Percentiles rank a stretch among this genome's conserved stretches.
phyloP scores from a whole-genome alignment of 2,329 filamentous ascomycete species.

The Davidsoniella virescens region DNA sequence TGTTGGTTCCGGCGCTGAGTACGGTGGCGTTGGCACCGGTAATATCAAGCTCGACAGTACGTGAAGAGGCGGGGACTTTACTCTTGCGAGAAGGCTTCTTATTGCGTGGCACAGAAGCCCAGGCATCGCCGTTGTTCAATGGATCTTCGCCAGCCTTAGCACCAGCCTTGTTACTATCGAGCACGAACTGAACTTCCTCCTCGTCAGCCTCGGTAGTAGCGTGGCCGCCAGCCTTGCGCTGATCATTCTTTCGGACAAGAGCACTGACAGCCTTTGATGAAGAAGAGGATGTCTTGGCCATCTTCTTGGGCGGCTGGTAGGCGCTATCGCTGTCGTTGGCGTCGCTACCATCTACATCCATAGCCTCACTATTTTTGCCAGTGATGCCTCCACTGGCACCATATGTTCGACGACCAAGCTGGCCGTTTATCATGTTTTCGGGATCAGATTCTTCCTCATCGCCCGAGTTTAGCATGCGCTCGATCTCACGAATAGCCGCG shows the following conservation, averaged over 20 bases:
- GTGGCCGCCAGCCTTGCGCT: slow-evolving; percentile 16
- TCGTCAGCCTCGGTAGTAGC: slow-evolving; percentile 13
- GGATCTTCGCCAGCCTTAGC: background rate
- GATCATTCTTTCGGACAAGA: slow-evolving; percentile 9
- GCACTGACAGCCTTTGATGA: slow-evolving; percentile 1
- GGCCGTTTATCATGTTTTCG: slow-evolving; percentile 28
- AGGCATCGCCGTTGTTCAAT: slow-evolving; percentile 7
- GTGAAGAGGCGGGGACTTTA: slow-evolving; percentile 12
- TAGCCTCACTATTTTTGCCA: slow-evolving; percentile 14
- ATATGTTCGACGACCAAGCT: slow-evolving; percentile 50
- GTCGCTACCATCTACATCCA: slow-evolving; percentile 12
- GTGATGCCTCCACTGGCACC: slow-evolving; percentile 13
- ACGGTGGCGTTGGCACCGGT: slow-evolving; percentile 8
- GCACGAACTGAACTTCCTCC: slow-evolving; percentile 16
- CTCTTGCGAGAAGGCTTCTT: slow-evolving; percentile 19
- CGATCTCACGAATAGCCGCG: slow-evolving; percentile 52
- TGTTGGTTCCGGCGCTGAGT: background rate
- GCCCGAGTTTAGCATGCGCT: slow-evolving; percentile 53
- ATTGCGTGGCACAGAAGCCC: slow-evolving; percentile 14
- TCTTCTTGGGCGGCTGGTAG: slow-evolving; percentile 15
- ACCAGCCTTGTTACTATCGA: slow-evolving; percentile 6
- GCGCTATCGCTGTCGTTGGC: slow-evolving; percentile 19
- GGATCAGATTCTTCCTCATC: slow-evolving; percentile 35
- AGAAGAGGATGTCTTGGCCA: slow-evolving; percentile 9
- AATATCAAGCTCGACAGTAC: slow-evolving; percentile 9